A percentile compares a stretch with the other conserved stretches of the same genome.
phyloP scores from a whole-genome alignment of 2,329 filamentous ascomycete genomes.

The Venturia oleaginea region DNA sequence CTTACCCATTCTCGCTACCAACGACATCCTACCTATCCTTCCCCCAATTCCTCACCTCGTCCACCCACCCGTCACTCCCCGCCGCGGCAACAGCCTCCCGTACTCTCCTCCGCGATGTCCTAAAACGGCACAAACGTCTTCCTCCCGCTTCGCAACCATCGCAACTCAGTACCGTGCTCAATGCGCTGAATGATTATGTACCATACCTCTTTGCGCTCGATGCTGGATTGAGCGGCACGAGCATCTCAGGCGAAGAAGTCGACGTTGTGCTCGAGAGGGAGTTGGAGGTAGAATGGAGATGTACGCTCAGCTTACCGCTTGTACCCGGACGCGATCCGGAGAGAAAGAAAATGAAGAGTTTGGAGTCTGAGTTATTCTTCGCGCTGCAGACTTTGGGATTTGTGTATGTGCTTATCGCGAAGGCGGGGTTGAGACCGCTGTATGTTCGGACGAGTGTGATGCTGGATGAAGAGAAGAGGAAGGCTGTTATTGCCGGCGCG shows the following conservation, averaged over 20 bases:
- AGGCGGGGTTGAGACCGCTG: conserved; percentile 62
- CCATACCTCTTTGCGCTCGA: conserved; percentile 76
- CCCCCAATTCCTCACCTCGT: conserved; percentile 64
- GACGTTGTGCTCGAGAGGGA: conserved; percentile 58
- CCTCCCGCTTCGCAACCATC: conserved; percentile 59
- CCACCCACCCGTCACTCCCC: conserved; percentile 82
- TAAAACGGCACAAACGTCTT: conserved; percentile 89
- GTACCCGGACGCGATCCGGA: conserved; percentile 54
- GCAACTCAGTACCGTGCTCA: conserved; percentile 61
- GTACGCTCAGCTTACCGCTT: conserved; percentile 47
- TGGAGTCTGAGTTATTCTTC: conserved; percentile 80
- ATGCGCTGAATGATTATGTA: conserved; percentile 66
- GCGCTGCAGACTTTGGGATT: conserved; percentile 68
- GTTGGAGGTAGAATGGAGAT: conserved; percentile 71
- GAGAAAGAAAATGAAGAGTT: conserved; percentile 59
- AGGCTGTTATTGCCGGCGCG: conserved; percentile 53
- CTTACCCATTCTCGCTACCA: conserved; percentile 78
- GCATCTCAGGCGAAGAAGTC: conserved; percentile 52
- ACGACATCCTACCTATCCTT: conserved; percentile 85
- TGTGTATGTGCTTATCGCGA: conserved; percentile 62
- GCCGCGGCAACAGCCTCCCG: conserved; percentile 74
- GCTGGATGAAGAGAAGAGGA: conserved; percentile 39
- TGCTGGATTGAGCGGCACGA: conserved; percentile 53
- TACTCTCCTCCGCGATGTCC: conserved; percentile 67
- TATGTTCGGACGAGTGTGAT: conserved; percentile 35